Evolutionary conservation across 1,284 basidiomycete genomes (phyloP), one percentile per base, ranked within the genome.

Genomic region (Coniferiporia sulphurascens): DNA sequence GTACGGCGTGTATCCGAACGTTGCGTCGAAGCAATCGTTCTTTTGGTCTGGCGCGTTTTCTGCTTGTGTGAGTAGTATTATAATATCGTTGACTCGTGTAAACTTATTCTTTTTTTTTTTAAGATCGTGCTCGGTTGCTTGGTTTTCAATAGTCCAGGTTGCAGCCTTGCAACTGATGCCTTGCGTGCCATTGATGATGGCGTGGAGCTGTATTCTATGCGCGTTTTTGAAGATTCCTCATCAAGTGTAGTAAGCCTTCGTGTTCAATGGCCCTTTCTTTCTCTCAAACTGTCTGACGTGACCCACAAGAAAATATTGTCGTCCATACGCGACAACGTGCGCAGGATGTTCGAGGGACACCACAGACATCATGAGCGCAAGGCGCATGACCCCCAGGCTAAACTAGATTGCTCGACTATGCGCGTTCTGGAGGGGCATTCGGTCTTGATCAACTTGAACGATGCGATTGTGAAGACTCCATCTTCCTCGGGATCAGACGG

Each of bases 21-120:
- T 70, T 2, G 67, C 73, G 4, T 64, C 71, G 21, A 66, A 69
- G 44, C 68, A 73, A 15, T 81, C 79, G 78, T 80, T 75, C 65
- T 80, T 82, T 66, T 84, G 81, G 82, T 77, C 79, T 1, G 71
- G 71, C 1, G 66, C 79, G 44, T 81, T 78, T 61, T 78, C 79
- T 1, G 71, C 80, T 9, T 80, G 79, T 59, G 81, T 82, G 65
- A 56, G 74, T 70, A 8, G 19, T 8, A 15, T 32, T 13, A 6
- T 21, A 15, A 45, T n/a, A 8, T 1, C 46, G 8, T 12, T 22
- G 49, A n/a, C 36, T 27, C 15, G 15, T 8, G 3, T 21, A 4
- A 43, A 32, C 32, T 56, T 13, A 50, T 56, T n/a, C 48, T 52
- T 13, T 32, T 35, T 21, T 52, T 13, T 32, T 35, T 21, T 13